Evolutionary conservation across 345 rosid species (phyloP), one percentile per base, ranked within the genome.

Genomic region (Dimocarpus longan): DNA sequence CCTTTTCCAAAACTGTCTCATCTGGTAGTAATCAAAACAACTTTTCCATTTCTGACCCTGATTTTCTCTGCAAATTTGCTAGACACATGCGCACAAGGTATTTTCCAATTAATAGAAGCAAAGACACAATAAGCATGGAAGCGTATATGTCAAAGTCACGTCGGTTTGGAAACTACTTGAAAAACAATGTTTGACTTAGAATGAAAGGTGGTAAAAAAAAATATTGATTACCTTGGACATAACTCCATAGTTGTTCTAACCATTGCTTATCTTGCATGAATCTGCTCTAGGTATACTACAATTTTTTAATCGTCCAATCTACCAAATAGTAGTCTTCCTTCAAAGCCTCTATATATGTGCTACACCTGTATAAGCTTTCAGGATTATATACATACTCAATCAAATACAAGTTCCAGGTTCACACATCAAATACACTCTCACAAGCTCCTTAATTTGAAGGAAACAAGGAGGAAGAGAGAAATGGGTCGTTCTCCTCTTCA

Each of bases 211-310:
- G 88, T 87, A 90, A 82, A 82, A 79, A 79, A 68, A 81, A 71
- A 71, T 81, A 71, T 81, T 82, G 87, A 88, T 87, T 83, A 74
- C 26, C 98, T 93, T 93, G 85, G 88, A 89, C 87, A 90, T 63
- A 89, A 92, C 98, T 90, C 95, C 82, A 81, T 81, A 85, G 89
- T 87, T 78, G 94, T 90, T 92, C 92, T 86, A 89, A 89, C 95
- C 82, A 82, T 92, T 84, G 81, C 68, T 76, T 63, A 26, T 63
- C 46, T 63, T 37, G 22, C 59, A 64, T 21, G 39, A 15, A 10
- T 12, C 8, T 26, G 16, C 56, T 56, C 24, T 43, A 19, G 5
- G n/a, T 54, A 54, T 2, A 54, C 8, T 16, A 54, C n/a, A 54
- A 9, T 71, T 3, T n/a, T 54, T 37, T 28, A 57, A 67, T 59